Percentiles rank a stretch among this genome's conserved stretches.
These are phyloP conservation scores for Melastoma candidum DNA, from an alignment of 441 rosid genomes.

Conservation along the genomic window DNA sequence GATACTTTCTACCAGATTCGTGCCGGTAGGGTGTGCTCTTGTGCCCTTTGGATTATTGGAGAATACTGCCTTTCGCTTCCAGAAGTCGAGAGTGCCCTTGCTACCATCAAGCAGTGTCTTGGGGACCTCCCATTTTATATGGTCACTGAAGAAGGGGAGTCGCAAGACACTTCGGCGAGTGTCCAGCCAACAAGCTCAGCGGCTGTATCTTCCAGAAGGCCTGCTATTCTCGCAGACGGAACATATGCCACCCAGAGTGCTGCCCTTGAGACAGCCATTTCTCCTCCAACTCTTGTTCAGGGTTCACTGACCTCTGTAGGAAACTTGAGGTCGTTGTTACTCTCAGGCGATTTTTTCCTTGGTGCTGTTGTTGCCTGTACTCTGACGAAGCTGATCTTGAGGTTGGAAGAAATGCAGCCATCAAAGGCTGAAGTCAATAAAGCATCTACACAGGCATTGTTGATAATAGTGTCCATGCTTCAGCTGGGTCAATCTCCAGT, in stretches of 20 bases:
- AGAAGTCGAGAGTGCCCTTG: conserved; percentile 74
- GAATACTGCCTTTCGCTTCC: conserved; percentile 84
- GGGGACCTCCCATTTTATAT: conserved; percentile 81
- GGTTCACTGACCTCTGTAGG: conserved; percentile 66
- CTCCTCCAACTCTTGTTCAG: conserved; percentile 66
- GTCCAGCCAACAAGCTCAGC: conserved; percentile 18
- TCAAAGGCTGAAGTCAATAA: conserved; percentile 67
- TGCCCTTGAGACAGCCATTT: conserved; percentile 79
- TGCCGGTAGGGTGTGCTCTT: conserved; percentile 76
- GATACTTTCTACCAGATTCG: conserved; percentile 87
- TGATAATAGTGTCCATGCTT: conserved; percentile 70
- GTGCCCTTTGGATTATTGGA: conserved; percentile 92
- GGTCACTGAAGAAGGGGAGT: conserved; percentile 11
- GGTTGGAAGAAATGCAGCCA: conserved; percentile 82
- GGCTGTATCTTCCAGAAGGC: conserved; percentile 62
- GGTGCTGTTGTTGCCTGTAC: conserved; percentile 92
- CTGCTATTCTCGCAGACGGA: conserved; percentile 88
- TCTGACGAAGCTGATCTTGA: conserved; percentile 69
- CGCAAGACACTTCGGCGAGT: conserved; percentile 8
- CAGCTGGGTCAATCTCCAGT: conserved; percentile 83
- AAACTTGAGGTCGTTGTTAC: conserved; percentile 70
- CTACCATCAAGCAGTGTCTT: conserved; percentile 78
- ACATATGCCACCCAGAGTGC: conserved; percentile 96
- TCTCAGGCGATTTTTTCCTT: conserved; percentile 85
- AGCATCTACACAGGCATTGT: conserved; percentile 46